Evolutionary conservation across 805 yeast species (phyloP).

Genomic region (Cyberlindnera maritima): DNA sequence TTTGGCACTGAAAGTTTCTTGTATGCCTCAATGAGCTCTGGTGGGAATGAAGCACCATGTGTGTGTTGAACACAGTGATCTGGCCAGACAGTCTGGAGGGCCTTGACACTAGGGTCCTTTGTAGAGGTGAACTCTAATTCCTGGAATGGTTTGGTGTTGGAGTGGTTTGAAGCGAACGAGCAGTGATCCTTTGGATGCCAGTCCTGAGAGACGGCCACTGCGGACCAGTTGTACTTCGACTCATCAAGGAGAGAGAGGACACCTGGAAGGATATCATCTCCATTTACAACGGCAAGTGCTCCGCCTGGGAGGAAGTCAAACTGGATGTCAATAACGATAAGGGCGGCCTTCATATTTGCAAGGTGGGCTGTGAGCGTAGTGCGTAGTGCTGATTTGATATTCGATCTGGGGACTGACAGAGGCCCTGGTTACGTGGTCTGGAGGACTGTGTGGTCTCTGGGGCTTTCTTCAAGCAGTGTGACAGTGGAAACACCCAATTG

Average conservation of each 20-base stretch:
- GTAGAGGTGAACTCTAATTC: conserved; percentile 52
- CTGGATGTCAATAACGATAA: conserved; percentile 78
- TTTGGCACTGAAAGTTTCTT: conserved; percentile 34
- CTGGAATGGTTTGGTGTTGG: conserved; percentile 46
- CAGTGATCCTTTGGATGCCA: conserved; percentile 84
- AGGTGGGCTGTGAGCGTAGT: neutral
- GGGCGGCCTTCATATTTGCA: conserved; percentile 41
- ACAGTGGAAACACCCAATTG: neutral
- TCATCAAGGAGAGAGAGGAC: conserved; percentile 47
- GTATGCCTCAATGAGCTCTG: conserved; percentile 38
- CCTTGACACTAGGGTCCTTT: conserved; percentile 27
- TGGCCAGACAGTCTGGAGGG: conserved; percentile 73
- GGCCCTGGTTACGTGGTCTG: too few species aligned
- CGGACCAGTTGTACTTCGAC: conserved; percentile 49
- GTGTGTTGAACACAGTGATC: conserved; percentile 82
- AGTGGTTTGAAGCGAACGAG: conserved; percentile 77
- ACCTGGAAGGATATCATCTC: conserved; percentile 52
- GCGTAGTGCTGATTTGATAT: too few species aligned
- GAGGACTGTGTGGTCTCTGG: neutral
- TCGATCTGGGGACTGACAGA: too few species aligned
- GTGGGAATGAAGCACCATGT: conserved; percentile 61
- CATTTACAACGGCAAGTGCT: conserved; percentile 67
- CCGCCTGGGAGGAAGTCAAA: conserved; percentile 89
- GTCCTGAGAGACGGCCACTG: conserved; percentile 74
- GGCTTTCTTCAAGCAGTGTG: neutral